Conservation (phyloP, 2,329 filamentous ascomycete genomes). For the Monosporascus sp. region DNA sequence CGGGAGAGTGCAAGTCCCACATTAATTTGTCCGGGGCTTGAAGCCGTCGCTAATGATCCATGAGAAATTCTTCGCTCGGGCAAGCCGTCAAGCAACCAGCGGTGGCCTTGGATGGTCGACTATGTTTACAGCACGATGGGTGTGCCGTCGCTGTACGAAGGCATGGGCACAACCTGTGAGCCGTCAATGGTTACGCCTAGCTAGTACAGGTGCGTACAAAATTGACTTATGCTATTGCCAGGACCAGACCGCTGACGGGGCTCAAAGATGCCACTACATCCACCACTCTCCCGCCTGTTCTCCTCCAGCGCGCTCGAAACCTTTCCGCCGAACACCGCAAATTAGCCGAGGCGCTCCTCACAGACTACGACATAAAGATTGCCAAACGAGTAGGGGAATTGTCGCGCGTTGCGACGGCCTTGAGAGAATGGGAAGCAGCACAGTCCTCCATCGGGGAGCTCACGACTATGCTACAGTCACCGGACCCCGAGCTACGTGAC, state of each 20-base stretch:
- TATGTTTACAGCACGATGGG: constrained; percentile 41
- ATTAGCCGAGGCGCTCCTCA: constrained; percentile 46
- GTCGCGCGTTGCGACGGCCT: constrained; percentile 49
- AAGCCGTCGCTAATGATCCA: too few species aligned
- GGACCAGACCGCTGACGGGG: too few species aligned
- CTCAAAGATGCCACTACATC: constrained; percentile 18
- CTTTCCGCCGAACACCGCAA: constrained; percentile 53
- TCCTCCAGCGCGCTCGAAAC: constrained; percentile 55
- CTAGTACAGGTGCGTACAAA: constrained; percentile 36
- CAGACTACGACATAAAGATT: constrained; percentile 50
- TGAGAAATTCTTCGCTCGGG: too few species aligned
- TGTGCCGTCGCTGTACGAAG: constrained; percentile 46
- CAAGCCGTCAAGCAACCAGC: too few species aligned
- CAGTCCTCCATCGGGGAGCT: constrained; percentile 51
- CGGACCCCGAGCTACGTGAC: constrained; percentile 65
- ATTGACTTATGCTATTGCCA: too few species aligned
- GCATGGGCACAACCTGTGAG: constrained; percentile 26
- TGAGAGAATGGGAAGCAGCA: constrained; percentile 54
- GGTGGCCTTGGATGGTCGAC: constrained; percentile 7
- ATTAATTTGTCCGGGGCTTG: too few species aligned
- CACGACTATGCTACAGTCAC: constrained; percentile 41
- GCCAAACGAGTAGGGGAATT: constrained; percentile 60
- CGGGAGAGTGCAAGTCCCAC: too few species aligned
- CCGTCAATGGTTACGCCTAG: constrained; percentile 32
- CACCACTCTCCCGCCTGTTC: constrained; percentile 42